Percentiles rank a stretch among this genome's conserved stretches.
Evolutionary conservation across 2,329 filamentous ascomycete species (phyloP).

Genomic region (Calonectria pseudoturangicola): DNA sequence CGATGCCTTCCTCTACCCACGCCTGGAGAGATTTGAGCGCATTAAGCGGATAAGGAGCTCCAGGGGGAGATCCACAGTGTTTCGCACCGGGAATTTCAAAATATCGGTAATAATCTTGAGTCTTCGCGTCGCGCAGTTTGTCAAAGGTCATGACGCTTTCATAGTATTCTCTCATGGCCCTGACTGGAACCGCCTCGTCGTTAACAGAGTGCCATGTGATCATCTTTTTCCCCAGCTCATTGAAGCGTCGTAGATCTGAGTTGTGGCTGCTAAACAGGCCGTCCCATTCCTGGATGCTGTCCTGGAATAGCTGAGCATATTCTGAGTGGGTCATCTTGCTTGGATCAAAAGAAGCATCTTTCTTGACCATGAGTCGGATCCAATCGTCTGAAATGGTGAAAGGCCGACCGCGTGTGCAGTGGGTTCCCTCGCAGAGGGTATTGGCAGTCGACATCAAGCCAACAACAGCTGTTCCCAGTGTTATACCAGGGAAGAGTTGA

Average conservation of each 20-base stretch:
- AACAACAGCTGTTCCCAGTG: neutral
- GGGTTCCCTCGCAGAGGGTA: neutral
- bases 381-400: constrained; percentile 2
- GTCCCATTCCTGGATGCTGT: neutral
- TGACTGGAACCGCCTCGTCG: constrained; percentile 23
- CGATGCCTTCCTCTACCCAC: constrained; percentile 30
- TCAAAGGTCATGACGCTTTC: neutral
- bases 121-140: neutral
- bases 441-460: constrained; percentile 4
- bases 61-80: constrained; percentile 4
- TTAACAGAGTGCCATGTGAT: constrained; percentile 1
- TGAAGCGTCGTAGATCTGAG: neutral
- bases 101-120: constrained; percentile 28
- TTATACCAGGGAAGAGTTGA: neutral
- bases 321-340: neutral
- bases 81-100: constrained; percentile 31
- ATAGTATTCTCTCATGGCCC: constrained; percentile 11
- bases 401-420: neutral
- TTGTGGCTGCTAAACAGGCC: neutral
- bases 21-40: neutral
- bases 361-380: constrained; percentile 13
- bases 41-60: constrained; percentile 9
- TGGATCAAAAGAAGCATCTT: neutral
- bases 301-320: neutral
- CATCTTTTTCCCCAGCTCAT: neutral